Conservation (phyloP, 495 filamentous ascomycete genomes). For the Annulohypoxylon stygium region DNA sequence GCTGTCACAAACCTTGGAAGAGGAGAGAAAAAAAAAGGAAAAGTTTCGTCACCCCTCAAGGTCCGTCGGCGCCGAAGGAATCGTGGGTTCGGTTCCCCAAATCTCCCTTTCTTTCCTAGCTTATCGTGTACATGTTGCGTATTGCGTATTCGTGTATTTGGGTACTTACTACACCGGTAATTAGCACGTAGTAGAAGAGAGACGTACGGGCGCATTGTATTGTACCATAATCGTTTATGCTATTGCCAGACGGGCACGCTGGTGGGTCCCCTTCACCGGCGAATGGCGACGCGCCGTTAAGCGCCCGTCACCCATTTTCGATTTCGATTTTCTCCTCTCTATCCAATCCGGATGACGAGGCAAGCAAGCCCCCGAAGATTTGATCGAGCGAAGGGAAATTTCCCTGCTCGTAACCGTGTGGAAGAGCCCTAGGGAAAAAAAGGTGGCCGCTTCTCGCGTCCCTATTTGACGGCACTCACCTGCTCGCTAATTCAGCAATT, state of each 20-base stretch:
- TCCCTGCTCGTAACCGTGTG: slow-evolving; percentile 28
- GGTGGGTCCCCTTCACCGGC: slow-evolving; percentile 18
- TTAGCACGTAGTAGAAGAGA: background rate
- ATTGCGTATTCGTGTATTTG: background rate
- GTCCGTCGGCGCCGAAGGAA: slow-evolving; percentile 10
- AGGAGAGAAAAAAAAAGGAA: background rate
- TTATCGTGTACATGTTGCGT: background rate
- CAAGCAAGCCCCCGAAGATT: slow-evolving; percentile 23
- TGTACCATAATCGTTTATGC: background rate
- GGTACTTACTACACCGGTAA: background rate
- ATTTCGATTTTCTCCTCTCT: background rate
- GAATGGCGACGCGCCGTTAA: slow-evolving; percentile 42
- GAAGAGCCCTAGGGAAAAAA: slow-evolving; percentile 30
- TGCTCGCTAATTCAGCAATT: slow-evolving; percentile 12
- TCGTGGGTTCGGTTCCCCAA: slow-evolving; percentile 12
- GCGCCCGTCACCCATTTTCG: slow-evolving; percentile 28
- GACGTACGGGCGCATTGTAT: background rate
- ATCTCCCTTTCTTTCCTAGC: slow-evolving; percentile 1
- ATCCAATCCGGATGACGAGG: slow-evolving; percentile 38
- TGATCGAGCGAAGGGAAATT: background rate
- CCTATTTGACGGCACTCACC: slow-evolving; percentile 30
- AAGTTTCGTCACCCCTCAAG: slow-evolving; percentile 16
- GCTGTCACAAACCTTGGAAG: slow-evolving; percentile 37
- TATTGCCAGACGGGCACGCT: background rate
- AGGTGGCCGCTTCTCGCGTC: background rate